These are phyloP conservation scores for Lentinula sp. DNA, from an alignment of 768 basidiomycete genomes.

Conservation along the genomic window DNA sequence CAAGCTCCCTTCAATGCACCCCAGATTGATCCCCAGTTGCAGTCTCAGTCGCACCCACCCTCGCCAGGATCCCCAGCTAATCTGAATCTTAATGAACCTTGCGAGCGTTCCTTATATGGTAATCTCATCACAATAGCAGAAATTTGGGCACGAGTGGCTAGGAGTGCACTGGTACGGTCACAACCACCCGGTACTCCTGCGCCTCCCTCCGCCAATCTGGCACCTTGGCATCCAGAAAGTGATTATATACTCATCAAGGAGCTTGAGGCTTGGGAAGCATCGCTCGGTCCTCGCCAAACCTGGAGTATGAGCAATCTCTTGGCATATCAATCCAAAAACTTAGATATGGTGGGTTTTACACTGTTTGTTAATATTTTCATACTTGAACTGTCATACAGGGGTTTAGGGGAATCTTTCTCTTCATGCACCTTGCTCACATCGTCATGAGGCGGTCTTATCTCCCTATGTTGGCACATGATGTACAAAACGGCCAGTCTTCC, in stretches of 20 bases:
- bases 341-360: conserved; percentile 6
- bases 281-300: conserved; percentile 5
- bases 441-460: conserved; percentile 9
- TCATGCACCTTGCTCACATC: conserved; percentile 9
- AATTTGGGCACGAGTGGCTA: conserved; percentile 10
- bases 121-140: conserved; percentile 6
- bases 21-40: conserved; percentile 9
- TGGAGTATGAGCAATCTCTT: conserved; percentile 11
- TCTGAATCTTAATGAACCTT: background rate
- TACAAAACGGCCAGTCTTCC: background rate
- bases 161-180: conserved; percentile 6
- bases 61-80: background rate
- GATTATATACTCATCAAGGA: conserved; percentile 5
- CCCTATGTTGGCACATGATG: conserved; percentile 7
- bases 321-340: conserved; percentile 7
- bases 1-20: conserved; percentile 6
- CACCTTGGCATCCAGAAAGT: conserved; percentile 9
- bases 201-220: background rate
- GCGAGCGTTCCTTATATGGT: conserved; percentile 9
- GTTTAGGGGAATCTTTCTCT: conserved; percentile 8
- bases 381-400: background rate
- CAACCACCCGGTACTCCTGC: background rate
- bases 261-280: conserved; percentile 7
- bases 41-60: background rate
- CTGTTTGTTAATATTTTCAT: too few relatives aligned